Evolutionary conservation across 2,329 filamentous ascomycete species (phyloP).

Genomic region (Lachnellula suecica): DNA sequence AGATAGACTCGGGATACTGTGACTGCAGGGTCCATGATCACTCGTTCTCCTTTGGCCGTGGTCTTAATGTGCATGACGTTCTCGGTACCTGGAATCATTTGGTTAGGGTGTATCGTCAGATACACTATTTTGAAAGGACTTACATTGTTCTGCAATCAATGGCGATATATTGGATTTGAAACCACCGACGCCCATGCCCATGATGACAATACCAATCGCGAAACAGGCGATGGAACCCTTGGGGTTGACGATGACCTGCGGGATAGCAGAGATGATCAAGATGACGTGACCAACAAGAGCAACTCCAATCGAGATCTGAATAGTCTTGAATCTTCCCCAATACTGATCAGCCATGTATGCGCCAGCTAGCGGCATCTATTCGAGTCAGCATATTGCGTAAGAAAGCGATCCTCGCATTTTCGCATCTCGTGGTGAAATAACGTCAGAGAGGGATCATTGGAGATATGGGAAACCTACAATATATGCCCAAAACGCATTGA

Average conservation of each 20-base stretch:
- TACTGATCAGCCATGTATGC: too few relatives aligned
- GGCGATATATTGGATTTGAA: constrained; percentile 42
- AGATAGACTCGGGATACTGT: constrained; percentile 34
- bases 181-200: constrained; percentile 44
- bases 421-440: too few relatives aligned
- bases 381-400: too few relatives aligned
- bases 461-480: too few relatives aligned
- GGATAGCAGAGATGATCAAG: constrained; percentile 52
- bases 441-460: constrained; percentile 43
- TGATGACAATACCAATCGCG: constrained; percentile 47
- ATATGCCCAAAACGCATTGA: too few relatives aligned
- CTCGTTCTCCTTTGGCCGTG: constrained; percentile 29
- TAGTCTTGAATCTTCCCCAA: constrained; percentile 62
- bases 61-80: constrained; percentile 23
- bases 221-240: constrained; percentile 47
- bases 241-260: constrained; percentile 42
- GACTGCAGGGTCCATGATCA: constrained; percentile 34
- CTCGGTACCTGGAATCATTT: too few relatives aligned
- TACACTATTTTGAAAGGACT: too few relatives aligned
- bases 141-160: constrained; percentile 32
- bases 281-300: constrained; percentile 52
- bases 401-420: too few relatives aligned
- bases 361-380: too few relatives aligned
- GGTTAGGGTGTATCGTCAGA: too few relatives aligned
- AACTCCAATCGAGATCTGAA: constrained; percentile 46